Conservation (phyloP, 768 basidiomycete genomes). For the Dacryopinax spathularia region DNA sequence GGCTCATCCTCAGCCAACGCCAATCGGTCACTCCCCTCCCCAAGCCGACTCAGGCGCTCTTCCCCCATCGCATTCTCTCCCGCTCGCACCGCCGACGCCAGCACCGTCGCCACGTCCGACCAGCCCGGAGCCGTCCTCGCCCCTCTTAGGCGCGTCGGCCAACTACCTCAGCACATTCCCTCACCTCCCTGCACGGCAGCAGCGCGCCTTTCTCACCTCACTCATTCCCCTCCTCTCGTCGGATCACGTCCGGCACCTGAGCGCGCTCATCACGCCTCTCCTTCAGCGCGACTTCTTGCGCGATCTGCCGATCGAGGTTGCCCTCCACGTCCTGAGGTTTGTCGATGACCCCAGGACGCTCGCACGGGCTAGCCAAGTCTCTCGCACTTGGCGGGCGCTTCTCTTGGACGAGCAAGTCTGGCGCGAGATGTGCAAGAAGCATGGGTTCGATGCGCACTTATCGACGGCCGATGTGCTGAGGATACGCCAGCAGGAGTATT, state of each 20-base stretch:
- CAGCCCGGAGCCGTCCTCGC: neutral
- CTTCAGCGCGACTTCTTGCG: slow-evolving; percentile 22
- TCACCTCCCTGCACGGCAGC: neutral
- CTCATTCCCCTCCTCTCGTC: neutral
- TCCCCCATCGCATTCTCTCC: neutral
- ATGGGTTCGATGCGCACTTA: slow-evolving; percentile 29
- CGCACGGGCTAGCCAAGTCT: slow-evolving; percentile 53
- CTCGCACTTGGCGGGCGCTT: slow-evolving; percentile 53
- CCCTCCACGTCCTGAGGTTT: slow-evolving; percentile 58
- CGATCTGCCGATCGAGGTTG: slow-evolving; percentile 55
- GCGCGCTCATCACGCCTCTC: slow-evolving; percentile 2
- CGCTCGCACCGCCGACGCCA: neutral
- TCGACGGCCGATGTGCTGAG: neutral
- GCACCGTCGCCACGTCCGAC: neutral
- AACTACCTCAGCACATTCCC: neutral
- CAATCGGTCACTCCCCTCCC: neutral
- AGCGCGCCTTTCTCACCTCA: neutral
- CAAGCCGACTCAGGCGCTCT: neutral
- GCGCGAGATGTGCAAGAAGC: slow-evolving; percentile 54
- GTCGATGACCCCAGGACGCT: slow-evolving; percentile 64
- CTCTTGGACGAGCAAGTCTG: slow-evolving; percentile 65
- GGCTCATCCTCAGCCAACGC: neutral
- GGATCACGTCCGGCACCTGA: slow-evolving; percentile 1
- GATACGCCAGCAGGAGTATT: neutral
- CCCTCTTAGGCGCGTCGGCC: neutral